Percentiles rank a stretch among this genome's conserved stretches.
Conservation (phyloP, 345 rosid genomes). For the Pugionium cornutum region DNA sequence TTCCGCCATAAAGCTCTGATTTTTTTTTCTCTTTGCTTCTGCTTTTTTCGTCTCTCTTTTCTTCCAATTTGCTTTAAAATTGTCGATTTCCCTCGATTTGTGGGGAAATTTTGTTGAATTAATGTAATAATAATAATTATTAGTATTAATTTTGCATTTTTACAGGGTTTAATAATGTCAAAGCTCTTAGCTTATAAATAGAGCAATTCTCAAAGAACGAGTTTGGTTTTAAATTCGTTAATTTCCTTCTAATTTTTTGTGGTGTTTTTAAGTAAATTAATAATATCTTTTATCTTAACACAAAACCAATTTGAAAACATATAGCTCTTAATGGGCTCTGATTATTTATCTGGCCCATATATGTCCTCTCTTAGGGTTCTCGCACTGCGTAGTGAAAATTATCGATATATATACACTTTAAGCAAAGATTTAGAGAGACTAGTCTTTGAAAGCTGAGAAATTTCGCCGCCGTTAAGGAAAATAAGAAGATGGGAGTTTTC, state of each 20-base stretch:
- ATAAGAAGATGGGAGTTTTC: conserved; percentile 59
- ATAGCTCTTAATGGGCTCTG: conserved; percentile 3
- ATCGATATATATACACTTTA: conserved; percentile 19
- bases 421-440: not conserved
- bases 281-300: too few relatives aligned
- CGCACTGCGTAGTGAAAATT: not conserved
- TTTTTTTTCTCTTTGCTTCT: not conserved
- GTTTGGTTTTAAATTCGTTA: too few relatives aligned
- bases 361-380: not conserved
- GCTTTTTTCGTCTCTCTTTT: not conserved
- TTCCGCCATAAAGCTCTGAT: conserved; percentile 70
- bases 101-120: conserved; percentile 1
- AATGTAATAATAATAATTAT: too few relatives aligned
- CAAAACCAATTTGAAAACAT: not conserved
- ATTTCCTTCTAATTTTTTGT: too few relatives aligned
- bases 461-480: conserved; percentile 29
- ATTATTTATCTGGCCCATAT: not conserved
- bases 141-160: too few relatives aligned
- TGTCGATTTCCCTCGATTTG: not conserved
- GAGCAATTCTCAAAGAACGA: too few relatives aligned
- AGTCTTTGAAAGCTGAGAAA: conserved; percentile 5
- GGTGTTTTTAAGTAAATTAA: too few relatives aligned
- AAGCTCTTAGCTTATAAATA: too few relatives aligned
- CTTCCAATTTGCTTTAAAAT: not conserved
- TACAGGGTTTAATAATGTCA: too few relatives aligned